phyloP scores from a whole-genome alignment of 257 asterid species.

The Echites panduratus region DNA sequence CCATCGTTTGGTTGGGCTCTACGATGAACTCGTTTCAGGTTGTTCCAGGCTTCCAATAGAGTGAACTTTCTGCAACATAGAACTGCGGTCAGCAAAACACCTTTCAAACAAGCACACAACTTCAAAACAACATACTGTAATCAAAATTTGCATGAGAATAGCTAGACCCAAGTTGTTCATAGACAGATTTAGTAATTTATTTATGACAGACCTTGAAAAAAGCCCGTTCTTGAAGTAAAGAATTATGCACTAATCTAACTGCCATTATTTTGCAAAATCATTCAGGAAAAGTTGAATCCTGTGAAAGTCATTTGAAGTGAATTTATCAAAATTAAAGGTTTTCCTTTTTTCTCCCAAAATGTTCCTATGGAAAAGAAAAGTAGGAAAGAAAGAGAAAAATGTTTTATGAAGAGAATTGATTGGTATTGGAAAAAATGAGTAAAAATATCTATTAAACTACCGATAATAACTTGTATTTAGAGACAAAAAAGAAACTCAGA shows the following conservation, averaged over 20 bases:
- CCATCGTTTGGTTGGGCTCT: slow-evolving; percentile 99
- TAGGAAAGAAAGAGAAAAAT: no score
- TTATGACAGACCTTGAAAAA: background rate
- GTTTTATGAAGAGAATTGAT: no score
- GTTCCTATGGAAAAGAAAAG: no score
- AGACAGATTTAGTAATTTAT: background rate
- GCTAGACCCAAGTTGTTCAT: background rate
- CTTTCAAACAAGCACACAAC: background rate
- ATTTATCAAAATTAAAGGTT: no score
- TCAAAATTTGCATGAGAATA: no score
- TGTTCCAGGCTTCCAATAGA: slow-evolving; percentile 77
- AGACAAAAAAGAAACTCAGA: no score
- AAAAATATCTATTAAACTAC: no score
- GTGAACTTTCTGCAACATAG: slow-evolving; percentile 57
- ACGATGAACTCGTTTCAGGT: slow-evolving; percentile 73
- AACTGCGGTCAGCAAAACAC: background rate
- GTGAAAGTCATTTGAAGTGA: no score
- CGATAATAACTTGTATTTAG: no score
- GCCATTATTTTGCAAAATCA: background rate
- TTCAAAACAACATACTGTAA: background rate
- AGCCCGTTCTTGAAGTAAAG: background rate
- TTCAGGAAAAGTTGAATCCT: background rate
- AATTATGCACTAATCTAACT: background rate
- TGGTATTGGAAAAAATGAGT: no score
- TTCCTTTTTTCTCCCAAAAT: no score